phyloP scores from a whole-genome alignment of 768 basidiomycete species.

The Daedalea quercina region DNA sequence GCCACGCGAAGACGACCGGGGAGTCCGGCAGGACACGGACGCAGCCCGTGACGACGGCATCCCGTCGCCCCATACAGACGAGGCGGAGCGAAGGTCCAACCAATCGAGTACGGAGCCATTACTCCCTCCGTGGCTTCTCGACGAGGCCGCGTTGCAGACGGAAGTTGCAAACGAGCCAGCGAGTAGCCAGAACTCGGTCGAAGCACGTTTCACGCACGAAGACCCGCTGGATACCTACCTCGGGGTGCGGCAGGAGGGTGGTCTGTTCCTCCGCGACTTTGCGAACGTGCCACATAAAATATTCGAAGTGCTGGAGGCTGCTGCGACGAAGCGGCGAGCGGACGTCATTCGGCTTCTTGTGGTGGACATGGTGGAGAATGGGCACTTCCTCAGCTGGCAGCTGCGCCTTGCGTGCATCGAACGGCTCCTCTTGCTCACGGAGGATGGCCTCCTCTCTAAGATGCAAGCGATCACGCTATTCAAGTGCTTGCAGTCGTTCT shows the following conservation, averaged over 20 bases:
- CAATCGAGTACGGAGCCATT: not conserved
- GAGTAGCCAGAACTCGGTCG: too few relatives aligned
- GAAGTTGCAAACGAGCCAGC: not conserved
- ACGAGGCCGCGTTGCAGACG: not conserved
- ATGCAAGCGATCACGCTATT: not conserved
- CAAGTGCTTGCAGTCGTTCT: not conserved
- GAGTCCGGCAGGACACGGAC: not conserved
- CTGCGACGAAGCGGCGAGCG: not conserved
- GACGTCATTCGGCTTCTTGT: conserved; percentile 7
- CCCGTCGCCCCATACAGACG: not conserved
- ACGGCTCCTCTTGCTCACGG: not conserved
- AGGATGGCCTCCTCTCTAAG: not conserved
- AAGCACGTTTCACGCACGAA: not conserved
- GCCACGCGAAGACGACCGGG: not conserved
- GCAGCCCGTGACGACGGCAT: not conserved
- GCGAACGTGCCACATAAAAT: not conserved
- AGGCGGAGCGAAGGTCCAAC: not conserved
- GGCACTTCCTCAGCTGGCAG: not conserved
- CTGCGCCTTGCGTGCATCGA: not conserved
- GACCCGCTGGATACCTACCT: conserved; percentile 4
- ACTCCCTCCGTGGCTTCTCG: not conserved
- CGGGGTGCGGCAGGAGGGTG: not conserved
- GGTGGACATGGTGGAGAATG: conserved; percentile 5
- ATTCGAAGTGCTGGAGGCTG: not conserved
- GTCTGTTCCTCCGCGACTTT: not conserved